These are phyloP conservation scores for Euptelea pleiosperma DNA, from an alignment of 164 flowering plant genomes.

Conservation along the genomic window DNA sequence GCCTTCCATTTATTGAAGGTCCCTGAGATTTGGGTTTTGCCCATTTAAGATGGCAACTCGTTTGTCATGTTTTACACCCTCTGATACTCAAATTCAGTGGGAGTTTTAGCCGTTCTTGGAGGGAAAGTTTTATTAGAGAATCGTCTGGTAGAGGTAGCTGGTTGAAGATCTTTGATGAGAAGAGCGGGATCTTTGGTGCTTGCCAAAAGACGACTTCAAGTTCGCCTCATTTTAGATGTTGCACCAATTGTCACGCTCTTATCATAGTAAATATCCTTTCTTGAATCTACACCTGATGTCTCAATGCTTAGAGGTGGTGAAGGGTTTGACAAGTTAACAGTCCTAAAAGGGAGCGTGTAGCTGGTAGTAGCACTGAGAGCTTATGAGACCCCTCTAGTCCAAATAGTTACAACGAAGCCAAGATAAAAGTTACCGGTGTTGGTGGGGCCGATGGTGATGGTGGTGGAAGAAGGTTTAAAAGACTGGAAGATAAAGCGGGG, in stretches of 20 bases:
- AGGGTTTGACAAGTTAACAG: constrained; percentile 34
- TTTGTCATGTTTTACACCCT: constrained; percentile 34
- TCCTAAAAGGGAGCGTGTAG: constrained; percentile 49
- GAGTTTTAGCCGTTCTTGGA: constrained; percentile 46
- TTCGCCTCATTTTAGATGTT: constrained; percentile 36
- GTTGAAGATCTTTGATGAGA: constrained; percentile 40
- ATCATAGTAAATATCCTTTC: constrained; percentile 65
- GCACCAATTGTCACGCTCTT: constrained; percentile 49
- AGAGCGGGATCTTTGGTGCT: constrained; percentile 21
- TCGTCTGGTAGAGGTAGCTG: constrained; percentile 14
- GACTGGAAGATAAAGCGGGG: too few relatives aligned
- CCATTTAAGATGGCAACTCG: constrained; percentile 43
- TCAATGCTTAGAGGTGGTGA: constrained; percentile 84
- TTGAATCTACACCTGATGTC: constrained; percentile 70
- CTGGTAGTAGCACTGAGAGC: constrained; percentile 51
- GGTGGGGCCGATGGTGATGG: too few relatives aligned
- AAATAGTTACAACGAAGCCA: constrained; percentile 66
- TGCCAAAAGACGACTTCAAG: constrained; percentile 29
- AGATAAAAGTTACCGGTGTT: constrained; percentile 93
- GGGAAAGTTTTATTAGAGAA: constrained; percentile 36
- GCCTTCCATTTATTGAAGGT: background rate
- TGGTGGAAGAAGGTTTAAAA: too few relatives aligned
- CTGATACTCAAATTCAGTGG: constrained; percentile 41
- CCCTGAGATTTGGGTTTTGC: background rate
- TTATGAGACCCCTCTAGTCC: constrained; percentile 33